These are phyloP conservation scores for Puccinia coronata DNA, from an alignment of 1,284 basidiomycete genomes.

Conservation along the genomic window DNA sequence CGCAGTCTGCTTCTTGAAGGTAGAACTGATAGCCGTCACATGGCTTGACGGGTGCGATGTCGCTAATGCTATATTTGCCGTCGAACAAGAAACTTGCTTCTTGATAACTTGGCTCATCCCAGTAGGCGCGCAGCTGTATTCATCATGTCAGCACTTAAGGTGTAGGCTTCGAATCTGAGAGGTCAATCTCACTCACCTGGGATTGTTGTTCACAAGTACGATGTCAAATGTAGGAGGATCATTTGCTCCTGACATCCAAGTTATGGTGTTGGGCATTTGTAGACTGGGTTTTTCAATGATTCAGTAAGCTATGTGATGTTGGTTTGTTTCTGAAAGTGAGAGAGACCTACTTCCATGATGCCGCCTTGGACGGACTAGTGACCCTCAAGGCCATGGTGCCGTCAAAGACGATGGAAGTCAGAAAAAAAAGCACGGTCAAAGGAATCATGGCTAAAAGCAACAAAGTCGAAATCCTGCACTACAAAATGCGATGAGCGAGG, in stretches of 20 bases:
- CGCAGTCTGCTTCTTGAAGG: no score
- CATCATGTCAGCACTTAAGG: no score
- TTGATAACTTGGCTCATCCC: slow-evolving; percentile 7
- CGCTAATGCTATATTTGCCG: neutral
- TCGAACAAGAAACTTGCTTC: neutral
- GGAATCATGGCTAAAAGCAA: neutral
- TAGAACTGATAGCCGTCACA: neutral
- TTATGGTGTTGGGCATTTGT: no score
- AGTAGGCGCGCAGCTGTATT: neutral
- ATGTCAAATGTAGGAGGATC: neutral
- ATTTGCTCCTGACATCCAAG: neutral
- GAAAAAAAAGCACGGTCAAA: neutral
- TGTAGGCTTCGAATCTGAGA: neutral
- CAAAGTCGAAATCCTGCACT: neutral
- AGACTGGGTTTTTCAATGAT: neutral
- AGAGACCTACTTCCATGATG: neutral
- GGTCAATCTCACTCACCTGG: neutral
- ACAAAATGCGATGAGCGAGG: neutral
- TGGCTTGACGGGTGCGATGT: no score
- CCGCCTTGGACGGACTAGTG: neutral
- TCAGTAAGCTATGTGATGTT: neutral
- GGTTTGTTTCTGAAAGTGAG: neutral
- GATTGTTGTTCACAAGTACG: neutral
- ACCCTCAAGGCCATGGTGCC: neutral
- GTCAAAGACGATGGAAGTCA: neutral